phyloP scores from a whole-genome alignment of 1,139 yeast species.

The Yamadazyma siamensis region DNA sequence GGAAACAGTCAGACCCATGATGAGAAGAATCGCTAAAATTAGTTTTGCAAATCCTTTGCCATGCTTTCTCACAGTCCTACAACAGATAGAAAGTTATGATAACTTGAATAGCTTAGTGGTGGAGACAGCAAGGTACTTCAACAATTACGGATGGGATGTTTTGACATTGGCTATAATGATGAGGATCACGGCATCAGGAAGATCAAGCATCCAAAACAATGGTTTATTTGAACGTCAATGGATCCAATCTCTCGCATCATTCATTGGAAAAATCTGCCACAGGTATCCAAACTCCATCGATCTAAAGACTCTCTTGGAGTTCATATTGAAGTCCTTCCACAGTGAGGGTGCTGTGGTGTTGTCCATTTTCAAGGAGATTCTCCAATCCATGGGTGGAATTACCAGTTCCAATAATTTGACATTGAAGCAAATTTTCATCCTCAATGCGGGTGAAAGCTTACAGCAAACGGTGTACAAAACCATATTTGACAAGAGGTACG shows the following conservation, averaged over 20 bases:
- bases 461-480: slow-evolving; percentile 55
- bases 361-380: slow-evolving; percentile 64
- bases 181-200: slow-evolving; percentile 63
- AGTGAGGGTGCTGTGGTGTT: slow-evolving; percentile 61
- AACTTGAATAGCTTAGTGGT: slow-evolving; percentile 78
- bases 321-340: slow-evolving; percentile 64
- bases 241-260: slow-evolving; percentile 72
- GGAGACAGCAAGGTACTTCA: slow-evolving; percentile 76
- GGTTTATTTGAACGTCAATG: slow-evolving; percentile 83
- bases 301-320: slow-evolving; percentile 54
- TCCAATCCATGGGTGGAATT: slow-evolving; percentile 80
- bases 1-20: slow-evolving; percentile 74
- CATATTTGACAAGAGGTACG: slow-evolving; percentile 58
- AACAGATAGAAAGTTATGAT: slow-evolving; percentile 88
- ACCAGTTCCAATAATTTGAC: slow-evolving; percentile 66
- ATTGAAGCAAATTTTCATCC: slow-evolving; percentile 57
- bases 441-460: slow-evolving; percentile 64
- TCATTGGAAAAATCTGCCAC: slow-evolving; percentile 62
- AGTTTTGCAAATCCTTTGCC: slow-evolving; percentile 82
- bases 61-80: slow-evolving; percentile 58
- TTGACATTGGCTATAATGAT: slow-evolving; percentile 70
- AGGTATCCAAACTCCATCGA: slow-evolving; percentile 49
- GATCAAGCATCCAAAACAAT: slow-evolving; percentile 68
- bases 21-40: slow-evolving; percentile 74
- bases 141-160: slow-evolving; percentile 82